These are phyloP conservation scores for Suhomyces xylopsoci DNA, from an alignment of 805 yeast genomes.

Conservation along the genomic window DNA sequence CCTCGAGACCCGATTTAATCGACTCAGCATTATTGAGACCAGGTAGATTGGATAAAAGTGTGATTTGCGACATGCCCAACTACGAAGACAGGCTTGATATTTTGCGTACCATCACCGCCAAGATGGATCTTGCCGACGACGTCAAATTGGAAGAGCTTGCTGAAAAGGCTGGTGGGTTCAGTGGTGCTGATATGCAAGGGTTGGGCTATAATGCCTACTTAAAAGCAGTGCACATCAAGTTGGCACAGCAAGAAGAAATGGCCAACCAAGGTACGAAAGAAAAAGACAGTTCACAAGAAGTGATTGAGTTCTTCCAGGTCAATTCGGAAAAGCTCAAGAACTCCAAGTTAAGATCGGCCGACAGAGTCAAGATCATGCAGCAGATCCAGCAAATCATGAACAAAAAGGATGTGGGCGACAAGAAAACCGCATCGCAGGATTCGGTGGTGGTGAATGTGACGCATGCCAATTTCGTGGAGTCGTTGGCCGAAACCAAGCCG, in stretches of 20 bases:
- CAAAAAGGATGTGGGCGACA: constrained; percentile 7
- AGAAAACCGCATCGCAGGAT: constrained; percentile 3
- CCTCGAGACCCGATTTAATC: constrained; percentile 91
- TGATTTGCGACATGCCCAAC: constrained; percentile 85
- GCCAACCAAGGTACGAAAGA: constrained; percentile 9
- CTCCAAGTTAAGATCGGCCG: constrained; percentile 32
- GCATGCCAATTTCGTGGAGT: constrained; percentile 53
- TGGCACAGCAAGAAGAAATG: constrained; percentile 44
- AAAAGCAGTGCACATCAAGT: constrained; percentile 73
- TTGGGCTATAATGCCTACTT: constrained; percentile 87
- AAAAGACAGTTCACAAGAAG: constrained; percentile 5
- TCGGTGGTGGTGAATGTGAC: constrained; percentile 42
- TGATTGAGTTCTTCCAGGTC: constrained; percentile 44
- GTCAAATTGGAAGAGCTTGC: constrained; percentile 60
- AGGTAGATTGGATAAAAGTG: constrained; percentile 90
- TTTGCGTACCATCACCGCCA: constrained; percentile 51
- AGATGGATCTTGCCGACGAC: constrained; percentile 53
- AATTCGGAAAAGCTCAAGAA: constrained; percentile 28
- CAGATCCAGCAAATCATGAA: constrained; percentile 42
- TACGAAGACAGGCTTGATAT: constrained; percentile 71
- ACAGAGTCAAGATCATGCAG: constrained; percentile 37
- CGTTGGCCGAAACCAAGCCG: constrained; percentile 79
- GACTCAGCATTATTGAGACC: constrained; percentile 95
- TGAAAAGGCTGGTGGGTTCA: constrained; percentile 62
- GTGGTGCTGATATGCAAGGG: constrained; percentile 96